Evolutionary conservation across 2,329 filamentous ascomycete genomes (phyloP), one percentile per base, ranked within the genome.

Genomic region (Aureobasidium sp.): DNA sequence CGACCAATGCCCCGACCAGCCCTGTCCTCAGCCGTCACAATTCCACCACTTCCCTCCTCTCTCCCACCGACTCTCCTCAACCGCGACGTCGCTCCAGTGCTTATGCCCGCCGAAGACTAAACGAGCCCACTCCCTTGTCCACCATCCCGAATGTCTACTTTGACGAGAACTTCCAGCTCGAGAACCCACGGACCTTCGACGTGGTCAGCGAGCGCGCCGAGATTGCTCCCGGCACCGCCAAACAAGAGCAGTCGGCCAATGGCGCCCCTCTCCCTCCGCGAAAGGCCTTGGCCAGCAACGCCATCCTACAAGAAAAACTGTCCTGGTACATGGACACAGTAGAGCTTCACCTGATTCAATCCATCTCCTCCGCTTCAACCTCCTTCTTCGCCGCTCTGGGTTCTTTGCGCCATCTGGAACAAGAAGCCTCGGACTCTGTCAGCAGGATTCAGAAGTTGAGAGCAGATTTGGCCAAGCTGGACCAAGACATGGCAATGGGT

Each of bases 301-400:
- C 94, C 0, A 99, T 99, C 61, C 74, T 99, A 37, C 94, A 99
- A 71, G 94, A 99, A 74, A 99, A 99, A 74, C 79, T 99, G 13
- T 97, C 94, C 0, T 99, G 94, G 94, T 99, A 99, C 73, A 96
- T 99, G 91, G 94, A 99, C 71, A 99, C 94, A 0, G 91, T 99
- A 23, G 94, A 99, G 71, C 90, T 99, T 59, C 94, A 99, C 71
- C 79, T 99, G 8, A 96, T 99, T 67, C 90, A 90, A 33, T 96
- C 92, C 0, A 99, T 99, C 64, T 97, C 93, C 2, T 91, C 89
- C 0, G 94, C 94, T 1, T 97, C 94, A 0, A 91, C 90, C 0
- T 96, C 93, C 0, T 99, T 99, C 73, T 99, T 99, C 69, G 92
- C 91, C 0, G 94, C 94, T 0, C 78, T 99, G 0, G 93, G 94